Percentiles rank a stretch among this genome's conserved stretches.
These are phyloP conservation scores for Backusella sp. DNA, from an alignment of 192 early-diverging fungal genomes.

Conservation along the genomic window DNA sequence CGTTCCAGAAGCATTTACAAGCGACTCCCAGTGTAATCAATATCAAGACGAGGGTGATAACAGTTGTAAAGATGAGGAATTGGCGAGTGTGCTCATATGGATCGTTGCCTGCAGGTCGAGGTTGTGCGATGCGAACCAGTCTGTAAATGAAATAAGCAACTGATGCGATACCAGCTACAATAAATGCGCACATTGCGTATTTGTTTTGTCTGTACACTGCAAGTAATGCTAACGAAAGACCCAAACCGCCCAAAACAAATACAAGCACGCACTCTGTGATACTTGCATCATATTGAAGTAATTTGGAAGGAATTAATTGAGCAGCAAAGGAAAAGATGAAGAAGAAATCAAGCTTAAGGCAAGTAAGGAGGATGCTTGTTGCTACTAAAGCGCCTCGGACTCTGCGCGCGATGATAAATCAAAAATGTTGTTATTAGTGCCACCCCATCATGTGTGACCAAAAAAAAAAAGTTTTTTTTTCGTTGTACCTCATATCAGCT, in stretches of 20 bases:
- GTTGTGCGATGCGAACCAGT: conserved; percentile 19
- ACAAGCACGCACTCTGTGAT: conserved; percentile 34
- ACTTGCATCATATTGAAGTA: conserved; percentile 28
- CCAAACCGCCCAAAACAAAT: conserved; percentile 35
- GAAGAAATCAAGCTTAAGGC: conserved; percentile 47
- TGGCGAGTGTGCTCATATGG: conserved; percentile 44
- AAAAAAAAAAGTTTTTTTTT: background rate
- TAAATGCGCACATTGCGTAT: conserved; percentile 25
- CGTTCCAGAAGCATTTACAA: conserved; percentile 11
- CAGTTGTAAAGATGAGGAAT: conserved; percentile 40
- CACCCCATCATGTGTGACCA: background rate
- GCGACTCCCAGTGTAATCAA: conserved; percentile 22
- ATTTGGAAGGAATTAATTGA: conserved; percentile 43
- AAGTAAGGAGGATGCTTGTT: conserved; percentile 36
- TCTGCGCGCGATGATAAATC: background rate
- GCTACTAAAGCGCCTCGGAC: conserved; percentile 31
- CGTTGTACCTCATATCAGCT: conserved; percentile 37
- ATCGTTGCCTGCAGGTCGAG: conserved; percentile 13
- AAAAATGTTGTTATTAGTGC: background rate
- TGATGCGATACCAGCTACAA: conserved; percentile 10
- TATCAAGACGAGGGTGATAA: conserved; percentile 19
- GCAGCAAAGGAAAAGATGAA: conserved; percentile 44
- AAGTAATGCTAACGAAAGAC: conserved; percentile 30
- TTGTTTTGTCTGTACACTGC: conserved; percentile 35
- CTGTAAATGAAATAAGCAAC: conserved; percentile 36